Evolutionary conservation across 306 rosid genomes (phyloP).

Genomic region (Castanea mollissima): DNA sequence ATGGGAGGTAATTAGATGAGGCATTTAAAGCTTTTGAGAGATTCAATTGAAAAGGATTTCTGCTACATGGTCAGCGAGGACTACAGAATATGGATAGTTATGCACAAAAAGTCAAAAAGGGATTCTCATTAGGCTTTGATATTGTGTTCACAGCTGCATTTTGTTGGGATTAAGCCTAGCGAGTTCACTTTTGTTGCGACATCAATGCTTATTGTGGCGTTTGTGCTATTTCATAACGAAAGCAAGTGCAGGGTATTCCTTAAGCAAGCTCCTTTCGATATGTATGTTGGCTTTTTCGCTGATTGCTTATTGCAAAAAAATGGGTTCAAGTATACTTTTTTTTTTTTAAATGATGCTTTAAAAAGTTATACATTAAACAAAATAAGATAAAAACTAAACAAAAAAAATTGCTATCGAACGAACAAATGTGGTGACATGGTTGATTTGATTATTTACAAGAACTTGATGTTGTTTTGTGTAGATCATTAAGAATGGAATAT

Average conservation of each 20-base stretch:
- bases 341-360: too few relatives aligned
- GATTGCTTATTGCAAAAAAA: too few relatives aligned
- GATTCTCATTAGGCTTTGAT: constrained; percentile 55
- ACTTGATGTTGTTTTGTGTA: constrained; percentile 68
- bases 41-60: constrained; percentile 57
- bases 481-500: constrained; percentile 79
- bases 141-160: constrained; percentile 60
- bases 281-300: constrained; percentile 42
- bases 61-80: constrained; percentile 82
- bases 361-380: too few relatives aligned
- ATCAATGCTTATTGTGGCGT: constrained; percentile 72
- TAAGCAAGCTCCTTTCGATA: constrained; percentile 79
- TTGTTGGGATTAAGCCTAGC: constrained; percentile 46
- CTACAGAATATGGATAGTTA: constrained; percentile 40
- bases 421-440: constrained; percentile 50
- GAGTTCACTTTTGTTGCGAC: constrained; percentile 72
- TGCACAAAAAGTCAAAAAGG: constrained; percentile 84
- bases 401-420: too few relatives aligned
- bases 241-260: constrained; percentile 64
- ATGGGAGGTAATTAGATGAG: constrained; percentile 60
- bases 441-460: constrained; percentile 57
- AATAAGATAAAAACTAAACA: too few relatives aligned
- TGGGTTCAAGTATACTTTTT: too few relatives aligned
- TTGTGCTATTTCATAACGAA: constrained; percentile 58
- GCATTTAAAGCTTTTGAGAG: constrained; percentile 59